Evolutionary conservation across 805 yeast species (phyloP), one percentile per base, ranked within the genome.

Genomic region (Wickerhamiella hasegawae): DNA sequence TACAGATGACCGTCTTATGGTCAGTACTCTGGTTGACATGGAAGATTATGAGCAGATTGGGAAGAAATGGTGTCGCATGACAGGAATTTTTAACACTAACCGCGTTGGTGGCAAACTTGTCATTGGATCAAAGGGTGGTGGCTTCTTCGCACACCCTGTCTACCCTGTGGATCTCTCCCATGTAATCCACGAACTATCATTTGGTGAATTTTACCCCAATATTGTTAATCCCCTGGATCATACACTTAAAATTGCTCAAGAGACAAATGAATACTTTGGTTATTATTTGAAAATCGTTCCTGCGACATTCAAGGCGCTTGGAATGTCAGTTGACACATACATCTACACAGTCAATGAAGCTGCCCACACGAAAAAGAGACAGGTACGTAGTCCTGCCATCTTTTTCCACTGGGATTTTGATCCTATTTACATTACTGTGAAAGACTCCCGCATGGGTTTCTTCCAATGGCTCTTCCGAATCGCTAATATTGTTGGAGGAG

Each of bases 141-240:
- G 27, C 14, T 20, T 21, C n/a, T 33, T 24, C 19, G 32, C 15
- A 4, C 32, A 19, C 22, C 21, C 21, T 3, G 17, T 32, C 2
- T 36, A 37, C 4, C 35, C 31, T 6, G 57, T 81, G 39, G 80
- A 87, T 50, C 78, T 87, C 52, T 69, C 94, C 1, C 98, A 90
- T 56, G 71, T 72, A 4, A 76, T 90, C 40, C 70, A 71, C 40
- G 97, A 87, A 54, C 71, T 84, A 42, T 83, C 96, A 9, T 87
- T 76, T 57, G 98, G 98, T 11, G 81, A 73, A 25, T 84, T 78
- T 55, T 84, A 73, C 50, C 96, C 98, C 3, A 77, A 69, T 46
- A 65, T 85, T 42, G 67, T 76, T 45, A 87, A 87, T 51, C 93
- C 95, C n/a, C 65, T 90, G 43, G 97, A 90, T 54, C 65, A 64